Conservation (phyloP, 1,139 yeast species). For the Spathaspora sp. region DNA sequence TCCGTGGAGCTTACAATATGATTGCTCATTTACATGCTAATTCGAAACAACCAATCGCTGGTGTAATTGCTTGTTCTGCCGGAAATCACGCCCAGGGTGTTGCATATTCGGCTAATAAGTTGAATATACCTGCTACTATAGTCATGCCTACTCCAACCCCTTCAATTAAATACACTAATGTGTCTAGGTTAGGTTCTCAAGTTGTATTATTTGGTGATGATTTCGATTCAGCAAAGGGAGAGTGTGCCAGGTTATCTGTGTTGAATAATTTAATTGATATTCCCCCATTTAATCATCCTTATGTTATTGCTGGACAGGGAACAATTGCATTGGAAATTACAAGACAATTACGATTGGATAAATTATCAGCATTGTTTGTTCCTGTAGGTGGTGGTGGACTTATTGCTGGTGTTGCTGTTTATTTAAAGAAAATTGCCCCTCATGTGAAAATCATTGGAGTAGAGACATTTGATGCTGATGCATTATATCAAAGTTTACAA, state of each 20-base stretch:
- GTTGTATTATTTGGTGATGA: slow-evolving; percentile 93
- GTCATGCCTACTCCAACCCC: slow-evolving; percentile 99
- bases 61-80: slow-evolving; percentile 97
- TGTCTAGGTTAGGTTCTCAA: slow-evolving; percentile 87
- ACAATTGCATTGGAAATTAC: slow-evolving; percentile 92
- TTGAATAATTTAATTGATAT: slow-evolving; percentile 79
- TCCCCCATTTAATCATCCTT: slow-evolving; percentile 98
- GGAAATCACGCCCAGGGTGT: slow-evolving; percentile 99
- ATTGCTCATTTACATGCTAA: slow-evolving; percentile 73
- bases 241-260: slow-evolving; percentile 69
- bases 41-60: slow-evolving; percentile 65
- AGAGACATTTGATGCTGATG: slow-evolving; percentile 94
- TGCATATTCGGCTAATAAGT: slow-evolving; percentile 81
- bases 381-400: slow-evolving; percentile 98
- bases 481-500: slow-evolving; percentile 72
- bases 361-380: slow-evolving; percentile 82
- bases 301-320: slow-evolving; percentile 99
- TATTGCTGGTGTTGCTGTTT: slow-evolving; percentile 86
- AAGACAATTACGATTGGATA: slow-evolving; percentile 78
- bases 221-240: slow-evolving; percentile 88
- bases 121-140: slow-evolving; percentile 90
- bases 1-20: slow-evolving; percentile 97
- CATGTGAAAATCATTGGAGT: slow-evolving; percentile 95
- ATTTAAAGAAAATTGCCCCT: slow-evolving; percentile 94
- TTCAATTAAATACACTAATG: slow-evolving; percentile 87